phyloP scores from a whole-genome alignment of 1,284 basidiomycete genomes.

The Fomitopsis schrenkii region DNA sequence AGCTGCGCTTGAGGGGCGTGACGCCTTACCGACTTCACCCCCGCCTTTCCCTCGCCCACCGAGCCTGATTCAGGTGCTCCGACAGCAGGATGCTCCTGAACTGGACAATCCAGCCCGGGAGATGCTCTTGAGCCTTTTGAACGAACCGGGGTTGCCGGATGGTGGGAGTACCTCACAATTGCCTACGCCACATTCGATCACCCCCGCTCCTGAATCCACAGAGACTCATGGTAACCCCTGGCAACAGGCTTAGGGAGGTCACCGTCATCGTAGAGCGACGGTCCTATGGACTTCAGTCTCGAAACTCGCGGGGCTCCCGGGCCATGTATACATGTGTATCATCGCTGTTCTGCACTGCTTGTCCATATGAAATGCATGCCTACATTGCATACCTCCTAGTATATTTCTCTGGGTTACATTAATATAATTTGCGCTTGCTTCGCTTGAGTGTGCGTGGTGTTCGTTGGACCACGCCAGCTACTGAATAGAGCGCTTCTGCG shows the following conservation, averaged over 20 bases:
- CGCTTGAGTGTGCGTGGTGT: no score
- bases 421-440: neutral
- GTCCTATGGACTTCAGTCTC: neutral
- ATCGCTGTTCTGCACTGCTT: neutral
- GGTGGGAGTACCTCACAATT: conserved; percentile 11
- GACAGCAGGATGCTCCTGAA: neutral
- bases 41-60: neutral
- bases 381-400: neutral
- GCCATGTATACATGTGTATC: neutral
- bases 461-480: neutral
- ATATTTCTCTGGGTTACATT: neutral
- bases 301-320: neutral
- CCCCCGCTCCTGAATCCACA: conserved; percentile 5
- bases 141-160: neutral
- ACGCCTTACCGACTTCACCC: neutral
- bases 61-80: neutral
- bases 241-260: neutral
- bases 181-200: conserved; percentile 16
- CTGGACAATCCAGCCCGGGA: neutral
- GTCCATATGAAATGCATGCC: neutral
- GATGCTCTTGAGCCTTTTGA: neutral
- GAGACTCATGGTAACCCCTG: neutral
- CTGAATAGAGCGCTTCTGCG: neutral
- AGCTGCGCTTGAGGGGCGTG: conserved; percentile 3
- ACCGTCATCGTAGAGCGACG: neutral